Evolutionary conservation across 495 filamentous ascomycete genomes (phyloP).

Genomic region (Neurospora intermedia): DNA sequence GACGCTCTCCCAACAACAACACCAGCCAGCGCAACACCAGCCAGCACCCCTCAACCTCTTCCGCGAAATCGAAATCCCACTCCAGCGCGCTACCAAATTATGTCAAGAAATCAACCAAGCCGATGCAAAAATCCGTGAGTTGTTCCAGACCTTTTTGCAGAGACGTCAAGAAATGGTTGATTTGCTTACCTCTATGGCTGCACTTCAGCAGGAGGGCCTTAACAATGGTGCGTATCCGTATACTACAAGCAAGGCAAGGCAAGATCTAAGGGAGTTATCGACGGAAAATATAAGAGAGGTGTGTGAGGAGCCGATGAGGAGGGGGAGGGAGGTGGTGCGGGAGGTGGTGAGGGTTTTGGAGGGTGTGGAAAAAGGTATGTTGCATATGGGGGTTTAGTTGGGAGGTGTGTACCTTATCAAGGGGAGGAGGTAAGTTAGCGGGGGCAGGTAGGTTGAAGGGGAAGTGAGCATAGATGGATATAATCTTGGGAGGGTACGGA

Average conservation of each 20-base stretch:
- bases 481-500: too few relatives aligned
- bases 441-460: too few relatives aligned
- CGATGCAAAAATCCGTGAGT: background rate
- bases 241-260: background rate
- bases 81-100: background rate
- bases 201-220: too few relatives aligned
- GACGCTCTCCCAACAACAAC: too few relatives aligned
- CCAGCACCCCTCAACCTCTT: too few relatives aligned
- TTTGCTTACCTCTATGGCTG: too few relatives aligned
- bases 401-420: too few relatives aligned
- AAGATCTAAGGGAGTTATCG: background rate
- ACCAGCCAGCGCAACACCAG: background rate
- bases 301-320: background rate
- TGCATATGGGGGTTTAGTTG: too few relatives aligned
- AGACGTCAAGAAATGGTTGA: background rate
- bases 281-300: background rate
- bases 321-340: background rate
- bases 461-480: too few relatives aligned
- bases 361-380: too few relatives aligned
- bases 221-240: background rate
- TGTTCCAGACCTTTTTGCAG: background rate
- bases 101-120: background rate
- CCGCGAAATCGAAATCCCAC: too few relatives aligned
- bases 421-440: too few relatives aligned
- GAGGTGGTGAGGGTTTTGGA: background rate